A percentile compares a stretch with the other conserved stretches of the same genome.
Conservation (phyloP, 305 asterid genomes). For the Fraxinus paxiana region DNA sequence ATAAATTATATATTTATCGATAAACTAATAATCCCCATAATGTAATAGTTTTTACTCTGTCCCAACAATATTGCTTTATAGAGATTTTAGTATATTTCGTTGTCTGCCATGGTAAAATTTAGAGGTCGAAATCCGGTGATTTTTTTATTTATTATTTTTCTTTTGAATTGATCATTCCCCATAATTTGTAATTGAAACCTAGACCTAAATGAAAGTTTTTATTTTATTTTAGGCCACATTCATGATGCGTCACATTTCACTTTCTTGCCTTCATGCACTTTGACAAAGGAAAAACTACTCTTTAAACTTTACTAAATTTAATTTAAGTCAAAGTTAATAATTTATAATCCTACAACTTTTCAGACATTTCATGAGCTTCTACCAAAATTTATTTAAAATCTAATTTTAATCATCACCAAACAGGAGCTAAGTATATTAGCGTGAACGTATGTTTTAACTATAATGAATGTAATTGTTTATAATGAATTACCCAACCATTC, state of each 20-base stretch:
- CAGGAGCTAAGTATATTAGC: neutral
- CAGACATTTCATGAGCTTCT: too few relatives aligned
- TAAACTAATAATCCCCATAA: neutral
- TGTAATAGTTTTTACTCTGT: neutral
- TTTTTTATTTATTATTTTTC: too few relatives aligned
- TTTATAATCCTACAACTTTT: too few relatives aligned
- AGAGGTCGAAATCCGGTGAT: neutral
- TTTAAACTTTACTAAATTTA: neutral
- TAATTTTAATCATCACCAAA: too few relatives aligned
- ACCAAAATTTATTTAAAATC: too few relatives aligned
- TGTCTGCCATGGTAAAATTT: neutral
- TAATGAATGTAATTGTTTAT: neutral
- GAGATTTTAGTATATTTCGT: neutral
- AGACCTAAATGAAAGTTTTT: neutral
- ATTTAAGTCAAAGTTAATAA: too few relatives aligned
- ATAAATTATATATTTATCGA: neutral
- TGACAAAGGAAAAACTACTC: neutral
- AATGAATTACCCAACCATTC: neutral
- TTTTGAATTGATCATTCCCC: neutral
- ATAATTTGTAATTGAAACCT: neutral
- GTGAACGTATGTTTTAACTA: neutral
- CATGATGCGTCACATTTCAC: neutral
- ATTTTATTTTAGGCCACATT: neutral
- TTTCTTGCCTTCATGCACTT: neutral
- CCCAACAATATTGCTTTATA: neutral